Evolutionary conservation across 2,329 filamentous ascomycete species (phyloP).

Genomic region (Monosporascus sp.): DNA sequence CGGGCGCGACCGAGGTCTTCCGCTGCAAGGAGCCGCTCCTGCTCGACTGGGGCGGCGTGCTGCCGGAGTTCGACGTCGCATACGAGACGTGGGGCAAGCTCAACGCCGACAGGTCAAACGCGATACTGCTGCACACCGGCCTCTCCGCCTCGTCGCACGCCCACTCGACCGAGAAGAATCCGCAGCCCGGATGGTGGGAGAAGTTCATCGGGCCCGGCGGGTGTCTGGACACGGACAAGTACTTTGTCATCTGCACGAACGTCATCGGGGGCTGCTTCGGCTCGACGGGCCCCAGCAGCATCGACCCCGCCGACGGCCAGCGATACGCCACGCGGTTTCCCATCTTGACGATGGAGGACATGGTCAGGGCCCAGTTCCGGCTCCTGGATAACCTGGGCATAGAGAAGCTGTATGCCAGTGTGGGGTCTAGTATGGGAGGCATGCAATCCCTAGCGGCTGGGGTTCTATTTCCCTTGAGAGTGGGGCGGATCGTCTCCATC

Average conservation of each 20-base stretch:
- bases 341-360: constrained; percentile 92
- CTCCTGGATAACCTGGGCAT: constrained; percentile 78
- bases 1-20: constrained; percentile 75
- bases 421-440: constrained; percentile 95
- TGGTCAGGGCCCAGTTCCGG: constrained; percentile 93
- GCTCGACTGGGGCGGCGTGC: constrained; percentile 91
- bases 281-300: constrained; percentile 82
- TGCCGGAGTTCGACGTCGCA: constrained; percentile 83
- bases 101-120: constrained; percentile 78
- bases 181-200: constrained; percentile 96
- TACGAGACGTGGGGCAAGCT: constrained; percentile 89
- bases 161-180: constrained; percentile 81
- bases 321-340: constrained; percentile 92
- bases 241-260: constrained; percentile 93
- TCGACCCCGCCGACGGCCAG: constrained; percentile 83
- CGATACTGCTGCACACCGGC: constrained; percentile 87
- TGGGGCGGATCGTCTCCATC: constrained; percentile 79
- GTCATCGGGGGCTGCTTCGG: constrained; percentile 95
- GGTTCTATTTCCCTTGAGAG: constrained; percentile 73
- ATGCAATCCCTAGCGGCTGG: constrained; percentile 94
- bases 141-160: constrained; percentile 97
- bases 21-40: constrained; percentile 69
- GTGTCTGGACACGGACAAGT: constrained; percentile 84
- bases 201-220: constrained; percentile 89
- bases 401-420: constrained; percentile 77